These are phyloP conservation scores for Carex parvula DNA, from an alignment of 176 grass and related monocot species.

Conservation along the genomic window DNA sequence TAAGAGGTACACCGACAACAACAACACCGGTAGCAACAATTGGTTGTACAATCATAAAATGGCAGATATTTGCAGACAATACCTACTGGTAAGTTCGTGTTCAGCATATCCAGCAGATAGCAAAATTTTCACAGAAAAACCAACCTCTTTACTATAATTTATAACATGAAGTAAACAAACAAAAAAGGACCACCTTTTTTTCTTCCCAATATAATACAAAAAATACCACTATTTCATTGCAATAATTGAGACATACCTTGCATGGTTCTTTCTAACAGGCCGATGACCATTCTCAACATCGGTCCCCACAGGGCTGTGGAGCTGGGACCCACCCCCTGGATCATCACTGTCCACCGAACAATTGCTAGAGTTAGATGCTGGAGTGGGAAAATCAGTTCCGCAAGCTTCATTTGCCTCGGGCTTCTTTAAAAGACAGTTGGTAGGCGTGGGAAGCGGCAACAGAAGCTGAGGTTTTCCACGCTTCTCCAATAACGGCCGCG, in stretches of 20 bases:
- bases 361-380: conserved; percentile 84
- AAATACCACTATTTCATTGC: not conserved
- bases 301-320: conserved; percentile 67
- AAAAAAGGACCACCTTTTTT: not conserved
- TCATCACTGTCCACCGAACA: conserved; percentile 89
- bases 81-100: not conserved
- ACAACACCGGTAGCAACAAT: not conserved
- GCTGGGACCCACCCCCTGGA: conserved; percentile 50
- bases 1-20: not conserved
- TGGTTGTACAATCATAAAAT: not conserved
- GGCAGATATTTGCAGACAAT: not conserved
- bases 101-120: not conserved
- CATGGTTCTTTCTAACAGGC: conserved; percentile 40
- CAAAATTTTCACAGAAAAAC: not conserved
- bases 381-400: conserved; percentile 48
- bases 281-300: conserved; percentile 52
- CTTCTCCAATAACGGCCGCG: conserved; percentile 76
- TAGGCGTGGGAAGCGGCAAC: conserved; percentile 60
- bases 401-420: conserved; percentile 44
- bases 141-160: not conserved
- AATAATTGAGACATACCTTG: conserved; percentile 41
- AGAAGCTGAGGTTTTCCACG: conserved; percentile 71
- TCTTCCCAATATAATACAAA: not conserved
- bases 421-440: conserved; percentile 46
- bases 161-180: not conserved